These are phyloP conservation scores for Erodium texanum DNA, from an alignment of 441 rosid species.

Conservation along the genomic window DNA sequence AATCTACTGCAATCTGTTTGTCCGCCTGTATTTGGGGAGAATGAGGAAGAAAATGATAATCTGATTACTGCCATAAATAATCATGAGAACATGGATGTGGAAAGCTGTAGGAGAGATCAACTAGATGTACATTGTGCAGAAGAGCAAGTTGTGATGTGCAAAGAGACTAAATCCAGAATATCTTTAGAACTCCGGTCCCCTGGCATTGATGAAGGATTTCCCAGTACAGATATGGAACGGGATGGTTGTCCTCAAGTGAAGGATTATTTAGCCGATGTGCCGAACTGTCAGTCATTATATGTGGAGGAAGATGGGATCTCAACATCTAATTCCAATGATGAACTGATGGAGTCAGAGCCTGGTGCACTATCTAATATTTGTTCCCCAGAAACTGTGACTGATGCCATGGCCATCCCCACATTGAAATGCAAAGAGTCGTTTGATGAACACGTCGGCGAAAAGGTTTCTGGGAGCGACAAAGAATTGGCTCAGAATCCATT, in stretches of 20 bases:
- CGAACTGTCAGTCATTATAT: constrained; percentile 25
- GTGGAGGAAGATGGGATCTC: constrained; percentile 30
- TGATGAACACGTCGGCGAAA: constrained; percentile 29
- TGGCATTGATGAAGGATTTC: background rate
- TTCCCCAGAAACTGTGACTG: constrained; percentile 32
- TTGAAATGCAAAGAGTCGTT: constrained; percentile 19
- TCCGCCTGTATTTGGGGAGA: constrained; percentile 26
- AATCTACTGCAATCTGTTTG: constrained; percentile 16
- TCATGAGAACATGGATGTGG: constrained; percentile 14
- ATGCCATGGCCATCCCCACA: constrained; percentile 9
- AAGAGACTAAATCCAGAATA: constrained; percentile 1
- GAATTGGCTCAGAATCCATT: constrained; percentile 26
- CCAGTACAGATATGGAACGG: constrained; percentile 1
- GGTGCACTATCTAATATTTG: constrained; percentile 30
- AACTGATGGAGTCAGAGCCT: constrained; percentile 28
- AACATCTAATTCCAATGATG: constrained; percentile 27
- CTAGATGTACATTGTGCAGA: background rate
- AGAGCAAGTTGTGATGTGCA: background rate
- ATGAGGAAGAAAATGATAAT: constrained; percentile 27
- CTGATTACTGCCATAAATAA: constrained; percentile 21
- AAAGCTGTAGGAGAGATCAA: constrained; percentile 5
- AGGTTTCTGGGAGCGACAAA: constrained; percentile 26
- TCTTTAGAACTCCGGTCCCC: background rate
- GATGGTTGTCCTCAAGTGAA: constrained; percentile 16
- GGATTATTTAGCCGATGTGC: constrained; percentile 26